Percentiles rank a stretch among this genome's conserved stretches.
phyloP scores from a whole-genome alignment of 306 rosid species.

The Hylodesmum podocarpum region DNA sequence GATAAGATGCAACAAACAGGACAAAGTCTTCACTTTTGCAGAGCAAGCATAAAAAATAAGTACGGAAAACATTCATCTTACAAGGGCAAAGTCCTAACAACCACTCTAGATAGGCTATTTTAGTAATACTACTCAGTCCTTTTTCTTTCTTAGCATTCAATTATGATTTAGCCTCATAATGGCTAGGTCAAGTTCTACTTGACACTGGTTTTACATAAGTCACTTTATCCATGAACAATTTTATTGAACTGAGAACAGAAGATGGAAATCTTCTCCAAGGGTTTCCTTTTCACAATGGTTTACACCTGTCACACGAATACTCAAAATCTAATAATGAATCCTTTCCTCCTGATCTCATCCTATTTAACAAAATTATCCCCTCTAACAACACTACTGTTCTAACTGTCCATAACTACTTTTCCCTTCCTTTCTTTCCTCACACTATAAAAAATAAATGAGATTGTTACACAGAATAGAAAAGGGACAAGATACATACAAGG shows the following conservation, averaged over 20 bases:
- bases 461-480: background rate
- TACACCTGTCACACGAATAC: background rate
- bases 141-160: background rate
- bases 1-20: conserved; percentile 16
- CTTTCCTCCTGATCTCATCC: background rate
- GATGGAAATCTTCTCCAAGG: background rate
- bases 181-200: conserved; percentile 6
- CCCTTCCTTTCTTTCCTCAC: background rate
- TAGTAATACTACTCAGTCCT: background rate
- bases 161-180: conserved; percentile 8
- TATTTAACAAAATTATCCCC: background rate
- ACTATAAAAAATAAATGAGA: background rate
- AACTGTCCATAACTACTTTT: background rate
- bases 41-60: conserved; percentile 10
- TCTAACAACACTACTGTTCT: background rate
- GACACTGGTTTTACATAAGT: background rate
- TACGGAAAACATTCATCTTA: conserved; percentile 8
- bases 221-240: background rate
- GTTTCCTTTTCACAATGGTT: background rate
- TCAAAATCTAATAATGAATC: background rate
- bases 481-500: background rate
- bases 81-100: background rate
- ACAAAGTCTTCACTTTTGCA: background rate
- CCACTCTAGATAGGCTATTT: background rate
- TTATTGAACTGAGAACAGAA: background rate